Conservation (phyloP, 2,329 filamentous ascomycete genomes). For the Zymoseptoria passerinii region DNA sequence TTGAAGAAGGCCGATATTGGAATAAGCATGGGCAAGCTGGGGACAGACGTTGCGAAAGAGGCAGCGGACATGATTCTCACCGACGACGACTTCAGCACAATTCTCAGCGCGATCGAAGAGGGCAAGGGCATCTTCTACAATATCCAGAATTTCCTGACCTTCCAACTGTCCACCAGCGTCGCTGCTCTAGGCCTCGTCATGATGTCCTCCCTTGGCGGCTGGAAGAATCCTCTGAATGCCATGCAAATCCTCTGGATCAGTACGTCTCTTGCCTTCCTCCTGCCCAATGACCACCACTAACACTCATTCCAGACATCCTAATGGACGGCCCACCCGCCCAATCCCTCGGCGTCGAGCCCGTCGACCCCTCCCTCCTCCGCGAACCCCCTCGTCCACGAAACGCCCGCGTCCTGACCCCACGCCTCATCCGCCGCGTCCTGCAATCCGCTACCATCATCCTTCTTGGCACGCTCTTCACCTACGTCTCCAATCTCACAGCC, state of each 20-base stretch:
- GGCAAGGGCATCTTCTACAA: conserved; percentile 99
- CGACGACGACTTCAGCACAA: conserved; percentile 83
- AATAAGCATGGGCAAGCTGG: conserved; percentile 89
- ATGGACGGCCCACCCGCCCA: conserved; percentile 98
- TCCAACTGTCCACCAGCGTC: conserved; percentile 94
- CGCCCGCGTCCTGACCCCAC: conserved; percentile 81
- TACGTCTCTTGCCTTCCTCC: conserved; percentile 43
- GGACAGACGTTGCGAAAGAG: conserved; percentile 95
- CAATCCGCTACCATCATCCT: conserved; percentile 86
- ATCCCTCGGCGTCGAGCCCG: conserved; percentile 88
- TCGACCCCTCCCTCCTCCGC: conserved; percentile 89
- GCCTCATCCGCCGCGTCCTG: conserved; percentile 74
- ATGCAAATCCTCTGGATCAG: conserved; percentile 99
- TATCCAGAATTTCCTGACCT: conserved; percentile 98
- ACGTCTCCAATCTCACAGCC: conserved; percentile 80
- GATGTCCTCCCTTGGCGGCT: conserved; percentile 83
- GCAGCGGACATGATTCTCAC: conserved; percentile 90
- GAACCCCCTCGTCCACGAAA: conserved; percentile 78
- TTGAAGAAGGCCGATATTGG: conserved; percentile 97
- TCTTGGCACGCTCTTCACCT: conserved; percentile 82
- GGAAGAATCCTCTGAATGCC: conserved; percentile 91
- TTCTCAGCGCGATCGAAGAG: conserved; percentile 91
- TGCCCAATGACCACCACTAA: conserved; percentile 3
- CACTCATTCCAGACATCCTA: conserved; percentile 66
- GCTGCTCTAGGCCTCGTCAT: conserved; percentile 86